A percentile compares a stretch with the other conserved stretches of the same genome.
These are phyloP conservation scores for Parascedosporium putredinis DNA, from an alignment of 2,329 filamentous ascomycete genomes.

Conservation along the genomic window DNA sequence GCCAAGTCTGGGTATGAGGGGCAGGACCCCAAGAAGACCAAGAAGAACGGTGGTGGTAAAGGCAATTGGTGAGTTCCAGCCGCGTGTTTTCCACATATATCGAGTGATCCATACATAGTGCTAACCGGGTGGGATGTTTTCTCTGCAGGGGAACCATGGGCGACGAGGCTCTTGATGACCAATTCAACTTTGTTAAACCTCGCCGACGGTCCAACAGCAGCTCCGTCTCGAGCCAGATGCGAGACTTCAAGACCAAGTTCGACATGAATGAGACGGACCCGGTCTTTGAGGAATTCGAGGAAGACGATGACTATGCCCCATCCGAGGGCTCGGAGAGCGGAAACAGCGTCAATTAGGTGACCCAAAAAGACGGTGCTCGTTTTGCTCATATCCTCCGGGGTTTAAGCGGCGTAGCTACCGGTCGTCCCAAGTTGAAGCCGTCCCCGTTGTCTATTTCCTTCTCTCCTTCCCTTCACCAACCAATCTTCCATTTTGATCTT, in stretches of 20 bases:
- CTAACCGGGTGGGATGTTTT: no score
- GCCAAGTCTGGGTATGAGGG: constrained; percentile 76
- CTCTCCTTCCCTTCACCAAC: no score
- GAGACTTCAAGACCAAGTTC: constrained; percentile 93
- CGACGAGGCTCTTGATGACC: constrained; percentile 73
- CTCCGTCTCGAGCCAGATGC: constrained; percentile 56
- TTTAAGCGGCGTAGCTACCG: no score
- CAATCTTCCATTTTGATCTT: background rate
- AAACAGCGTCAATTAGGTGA: constrained; percentile 29
- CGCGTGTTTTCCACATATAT: no score
- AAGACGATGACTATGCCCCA: constrained; percentile 36
- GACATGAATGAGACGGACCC: constrained; percentile 82
- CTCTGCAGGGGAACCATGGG: constrained; percentile 82
- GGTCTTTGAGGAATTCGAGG: constrained; percentile 82
- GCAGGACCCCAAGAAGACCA: constrained; percentile 80
- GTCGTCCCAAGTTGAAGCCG: no score
- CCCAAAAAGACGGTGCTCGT: no score
- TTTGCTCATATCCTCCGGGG: no score
- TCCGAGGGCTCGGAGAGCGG: constrained; percentile 49
- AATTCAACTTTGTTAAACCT: constrained; percentile 73
- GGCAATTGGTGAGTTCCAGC: constrained; percentile 88
- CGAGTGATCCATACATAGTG: no score
- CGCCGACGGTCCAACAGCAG: constrained; percentile 91
- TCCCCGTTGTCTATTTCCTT: no score
- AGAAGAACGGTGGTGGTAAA: constrained; percentile 90